Evolutionary conservation across 257 asterid genomes (phyloP).

Genomic region (Apocynum venetum): DNA sequence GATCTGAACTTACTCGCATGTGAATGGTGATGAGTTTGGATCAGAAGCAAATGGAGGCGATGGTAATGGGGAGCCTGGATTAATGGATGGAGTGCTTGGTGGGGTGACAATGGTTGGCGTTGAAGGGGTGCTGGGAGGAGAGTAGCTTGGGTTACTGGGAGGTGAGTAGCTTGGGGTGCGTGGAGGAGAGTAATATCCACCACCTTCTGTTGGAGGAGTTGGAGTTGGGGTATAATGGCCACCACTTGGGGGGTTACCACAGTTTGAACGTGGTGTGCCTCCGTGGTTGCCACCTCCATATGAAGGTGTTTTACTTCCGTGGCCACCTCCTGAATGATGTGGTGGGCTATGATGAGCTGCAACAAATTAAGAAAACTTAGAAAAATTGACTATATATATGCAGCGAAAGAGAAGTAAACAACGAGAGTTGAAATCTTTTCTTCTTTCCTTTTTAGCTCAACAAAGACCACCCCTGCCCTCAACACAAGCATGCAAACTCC

Average conservation of each 20-base stretch:
- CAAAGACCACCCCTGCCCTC: neutral
- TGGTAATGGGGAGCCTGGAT: slow-evolving; percentile 47
- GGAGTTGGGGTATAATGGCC: slow-evolving; percentile 48
- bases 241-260: slow-evolving; percentile 70
- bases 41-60: slow-evolving; percentile 58
- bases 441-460: neutral
- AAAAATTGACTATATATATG: too few species aligned
- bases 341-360: slow-evolving; percentile 52
- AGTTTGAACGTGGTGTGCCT: slow-evolving; percentile 58
- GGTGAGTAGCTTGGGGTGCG: slow-evolving; percentile 21
- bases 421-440: neutral
- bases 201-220: slow-evolving; percentile 40
- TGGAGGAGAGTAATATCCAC: slow-evolving; percentile 21
- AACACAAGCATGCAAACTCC: neutral
- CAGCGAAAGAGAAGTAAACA: neutral
- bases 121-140: slow-evolving; percentile 18
- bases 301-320: slow-evolving; percentile 39
- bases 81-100: slow-evolving; percentile 42
- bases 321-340: slow-evolving; percentile 46
- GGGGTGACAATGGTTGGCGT: slow-evolving; percentile 33
- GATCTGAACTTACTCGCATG: slow-evolving; percentile 67
- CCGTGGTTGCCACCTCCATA: slow-evolving; percentile 44
- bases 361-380: neutral
- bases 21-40: slow-evolving; percentile 85
- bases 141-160: slow-evolving; percentile 20